Percentiles rank a stretch among this genome's conserved stretches.
Conservation (phyloP, 306 rosid species). For the Lathyrus sativus region DNA sequence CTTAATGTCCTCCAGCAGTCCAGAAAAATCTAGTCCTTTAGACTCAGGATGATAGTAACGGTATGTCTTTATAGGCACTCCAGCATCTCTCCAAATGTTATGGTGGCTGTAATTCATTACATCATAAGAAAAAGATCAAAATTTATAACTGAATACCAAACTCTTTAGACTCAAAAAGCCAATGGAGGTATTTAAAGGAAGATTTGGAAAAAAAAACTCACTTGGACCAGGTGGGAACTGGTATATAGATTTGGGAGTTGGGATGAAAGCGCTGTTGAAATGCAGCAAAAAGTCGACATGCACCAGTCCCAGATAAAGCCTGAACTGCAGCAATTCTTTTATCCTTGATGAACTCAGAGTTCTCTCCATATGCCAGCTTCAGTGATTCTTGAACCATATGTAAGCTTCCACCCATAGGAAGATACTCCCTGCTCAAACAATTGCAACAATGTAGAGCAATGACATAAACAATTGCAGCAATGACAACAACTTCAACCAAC, state of each 20-base stretch:
- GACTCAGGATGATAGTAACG: conserved; percentile 93
- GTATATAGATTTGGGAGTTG: conserved; percentile 76
- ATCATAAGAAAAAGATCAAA: conserved; percentile 30
- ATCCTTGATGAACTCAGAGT: conserved; percentile 77
- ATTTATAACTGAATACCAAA: background rate
- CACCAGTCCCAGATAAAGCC: conserved; percentile 96
- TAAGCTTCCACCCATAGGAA: conserved; percentile 90
- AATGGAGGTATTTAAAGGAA: conserved; percentile 22
- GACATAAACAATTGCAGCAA: too few species aligned
- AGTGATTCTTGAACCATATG: conserved; percentile 84
- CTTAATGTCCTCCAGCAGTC: conserved; percentile 77
- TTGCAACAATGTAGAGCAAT: conserved; percentile 13
- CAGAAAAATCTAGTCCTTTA: conserved; percentile 83
- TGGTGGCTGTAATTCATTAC: conserved; percentile 71
- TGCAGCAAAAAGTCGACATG: conserved; percentile 90
- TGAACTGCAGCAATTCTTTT: conserved; percentile 93
- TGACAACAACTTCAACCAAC: too few species aligned
- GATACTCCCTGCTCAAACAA: conserved; percentile 79
- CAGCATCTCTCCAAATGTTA: conserved; percentile 96
- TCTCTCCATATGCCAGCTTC: conserved; percentile 93
- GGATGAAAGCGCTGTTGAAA: conserved; percentile 92
- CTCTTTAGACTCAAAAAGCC: conserved; percentile 6
- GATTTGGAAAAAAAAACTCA: conserved; percentile 44
- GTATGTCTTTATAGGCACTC: conserved; percentile 75
- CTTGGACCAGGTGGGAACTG: conserved; percentile 95